These are phyloP conservation scores for Bocquillonia castaneifolia DNA, from an alignment of 441 rosid genomes.

Conservation along the genomic window DNA sequence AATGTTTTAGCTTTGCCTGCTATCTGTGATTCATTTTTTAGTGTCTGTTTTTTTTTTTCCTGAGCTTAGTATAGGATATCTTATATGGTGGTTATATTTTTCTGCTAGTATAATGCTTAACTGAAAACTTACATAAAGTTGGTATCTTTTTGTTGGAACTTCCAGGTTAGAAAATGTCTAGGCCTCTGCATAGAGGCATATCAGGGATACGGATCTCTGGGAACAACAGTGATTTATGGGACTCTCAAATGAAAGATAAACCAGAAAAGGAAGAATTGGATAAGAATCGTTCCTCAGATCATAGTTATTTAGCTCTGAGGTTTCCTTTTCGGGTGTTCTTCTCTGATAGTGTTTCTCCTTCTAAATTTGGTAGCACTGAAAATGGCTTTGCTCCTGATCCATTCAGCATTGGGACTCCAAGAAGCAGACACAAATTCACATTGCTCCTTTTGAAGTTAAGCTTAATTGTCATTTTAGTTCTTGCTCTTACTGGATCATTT, in stretches of 20 bases:
- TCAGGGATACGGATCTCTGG: slow-evolving; percentile 66
- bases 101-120: not conserved
- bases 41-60: not conserved
- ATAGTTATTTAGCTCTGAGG: slow-evolving; percentile 42
- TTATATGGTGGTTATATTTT: slow-evolving; percentile 4
- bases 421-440: slow-evolving; percentile 57
- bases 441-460: slow-evolving; percentile 61
- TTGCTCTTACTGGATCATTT: slow-evolving; percentile 77
- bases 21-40: not conserved
- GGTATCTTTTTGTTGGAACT: slow-evolving; percentile 21
- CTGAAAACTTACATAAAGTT: not conserved
- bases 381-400: slow-evolving; percentile 61
- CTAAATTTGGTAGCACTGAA: slow-evolving; percentile 50
- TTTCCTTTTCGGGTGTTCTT: slow-evolving; percentile 51
- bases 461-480: slow-evolving; percentile 58
- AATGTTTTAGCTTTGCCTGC: not conserved
- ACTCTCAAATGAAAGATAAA: slow-evolving; percentile 78
- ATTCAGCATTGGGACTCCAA: slow-evolving; percentile 43
- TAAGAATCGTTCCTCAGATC: slow-evolving; percentile 51
- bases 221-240: slow-evolving; percentile 56
- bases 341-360: slow-evolving; percentile 46
- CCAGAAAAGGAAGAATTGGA: slow-evolving; percentile 60
- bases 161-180: slow-evolving; percentile 54
- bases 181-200: slow-evolving; percentile 76
- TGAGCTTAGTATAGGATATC: not conserved